A percentile compares a stretch with the other conserved stretches of the same genome.
Evolutionary conservation across 2,329 filamentous ascomycete genomes (phyloP).

Genomic region (Thelonectria blattea): DNA sequence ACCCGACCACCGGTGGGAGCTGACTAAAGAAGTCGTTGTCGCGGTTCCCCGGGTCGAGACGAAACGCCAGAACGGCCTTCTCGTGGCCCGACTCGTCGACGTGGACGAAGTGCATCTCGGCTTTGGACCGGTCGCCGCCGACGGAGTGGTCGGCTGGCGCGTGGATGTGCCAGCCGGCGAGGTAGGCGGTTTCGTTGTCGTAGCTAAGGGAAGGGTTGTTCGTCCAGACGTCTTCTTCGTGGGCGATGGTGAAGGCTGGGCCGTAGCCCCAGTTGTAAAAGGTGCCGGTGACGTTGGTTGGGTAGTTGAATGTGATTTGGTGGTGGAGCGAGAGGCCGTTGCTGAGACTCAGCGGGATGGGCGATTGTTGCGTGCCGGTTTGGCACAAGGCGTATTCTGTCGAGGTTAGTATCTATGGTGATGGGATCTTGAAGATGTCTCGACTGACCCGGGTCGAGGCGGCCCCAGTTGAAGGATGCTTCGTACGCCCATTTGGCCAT

Average conservation of each 20-base stretch:
- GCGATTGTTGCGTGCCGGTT: constrained; percentile 28
- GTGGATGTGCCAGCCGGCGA: constrained; percentile 32
- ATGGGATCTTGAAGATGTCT: background rate
- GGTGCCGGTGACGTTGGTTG: constrained; percentile 12
- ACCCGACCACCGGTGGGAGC: constrained; percentile 22
- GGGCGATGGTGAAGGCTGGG: constrained; percentile 24
- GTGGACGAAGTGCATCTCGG: constrained; percentile 30
- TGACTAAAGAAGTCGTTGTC: constrained; percentile 16
- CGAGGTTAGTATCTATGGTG: background rate
- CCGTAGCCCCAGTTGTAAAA: constrained; percentile 33
- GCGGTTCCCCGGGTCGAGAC: constrained; percentile 25
- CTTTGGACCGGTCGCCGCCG: constrained; percentile 28
- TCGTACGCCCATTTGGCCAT: constrained; percentile 29
- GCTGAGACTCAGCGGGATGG: constrained; percentile 27
- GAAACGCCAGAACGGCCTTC: constrained; percentile 26
- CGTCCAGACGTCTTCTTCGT: constrained; percentile 20
- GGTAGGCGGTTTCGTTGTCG: constrained; percentile 30
- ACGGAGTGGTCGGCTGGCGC: constrained; percentile 29
- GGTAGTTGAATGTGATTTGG: constrained; percentile 23
- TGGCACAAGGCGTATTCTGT: constrained; percentile 28
- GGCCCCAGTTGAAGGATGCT: constrained; percentile 28
- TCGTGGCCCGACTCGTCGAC: constrained; percentile 23
- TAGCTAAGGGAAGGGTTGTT: constrained; percentile 26
- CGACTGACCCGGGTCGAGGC: constrained; percentile 17
- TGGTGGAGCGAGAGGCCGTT: constrained; percentile 28